A percentile compares a stretch with the other conserved stretches of the same genome.
Evolutionary conservation across 371 early-diverging fungal species (phyloP).

Genomic region (Mortierella sp.): DNA sequence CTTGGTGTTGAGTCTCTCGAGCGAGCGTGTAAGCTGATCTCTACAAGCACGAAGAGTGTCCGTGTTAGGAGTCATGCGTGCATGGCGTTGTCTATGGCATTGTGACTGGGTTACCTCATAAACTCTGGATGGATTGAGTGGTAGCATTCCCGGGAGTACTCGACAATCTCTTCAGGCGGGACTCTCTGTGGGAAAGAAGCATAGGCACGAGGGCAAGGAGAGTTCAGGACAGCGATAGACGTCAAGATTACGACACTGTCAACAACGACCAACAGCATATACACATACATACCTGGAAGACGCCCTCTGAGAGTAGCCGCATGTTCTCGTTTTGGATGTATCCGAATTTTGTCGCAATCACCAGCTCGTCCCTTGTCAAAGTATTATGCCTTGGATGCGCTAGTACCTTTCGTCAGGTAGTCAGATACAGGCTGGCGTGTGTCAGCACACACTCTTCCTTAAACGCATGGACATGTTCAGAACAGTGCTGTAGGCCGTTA

Average conservation of each 20-base stretch:
- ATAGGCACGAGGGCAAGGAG: background rate
- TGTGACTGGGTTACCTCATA: slow-evolving; percentile 35
- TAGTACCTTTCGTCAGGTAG: slow-evolving; percentile 36
- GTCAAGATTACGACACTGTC: background rate
- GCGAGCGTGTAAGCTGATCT: slow-evolving; percentile 46
- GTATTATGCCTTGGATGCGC: slow-evolving; percentile 33
- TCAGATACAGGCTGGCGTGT: too few relatives aligned
- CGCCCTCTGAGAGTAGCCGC: slow-evolving; percentile 36
- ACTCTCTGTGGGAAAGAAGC: slow-evolving; percentile 15
- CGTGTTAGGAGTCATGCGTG: background rate
- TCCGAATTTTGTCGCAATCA: slow-evolving; percentile 51
- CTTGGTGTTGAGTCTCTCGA: slow-evolving; percentile 36
- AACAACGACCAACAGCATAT: background rate
- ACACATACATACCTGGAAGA: slow-evolving; percentile 22
- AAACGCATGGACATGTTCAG: too few relatives aligned
- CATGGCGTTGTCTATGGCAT: too few relatives aligned
- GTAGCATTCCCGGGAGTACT: slow-evolving; percentile 39
- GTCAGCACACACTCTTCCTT: too few relatives aligned
- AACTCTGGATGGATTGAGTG: slow-evolving; percentile 56
- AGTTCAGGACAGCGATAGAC: background rate
- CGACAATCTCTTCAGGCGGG: slow-evolving; percentile 49
- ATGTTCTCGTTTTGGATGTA: slow-evolving; percentile 54
- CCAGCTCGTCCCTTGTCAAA: slow-evolving; percentile 35
- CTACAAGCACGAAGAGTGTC: slow-evolving; percentile 4
- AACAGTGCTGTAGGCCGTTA: too few relatives aligned